Evolutionary conservation across 805 yeast species (phyloP), one percentile per base, ranked within the genome.

Genomic region (Trichomonascus vanleenenianus): DNA sequence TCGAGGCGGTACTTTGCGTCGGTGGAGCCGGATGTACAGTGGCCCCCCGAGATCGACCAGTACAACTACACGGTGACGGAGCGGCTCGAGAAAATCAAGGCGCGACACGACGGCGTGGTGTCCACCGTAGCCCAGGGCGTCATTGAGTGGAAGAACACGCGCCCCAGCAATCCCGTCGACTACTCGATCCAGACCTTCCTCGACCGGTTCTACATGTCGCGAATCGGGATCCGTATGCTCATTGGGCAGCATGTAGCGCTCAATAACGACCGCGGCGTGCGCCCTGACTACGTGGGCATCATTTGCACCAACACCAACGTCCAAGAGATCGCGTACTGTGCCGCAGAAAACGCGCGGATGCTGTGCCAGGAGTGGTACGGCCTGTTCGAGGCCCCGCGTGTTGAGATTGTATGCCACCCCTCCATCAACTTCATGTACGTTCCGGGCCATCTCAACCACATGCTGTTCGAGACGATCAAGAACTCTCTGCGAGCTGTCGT

Each of bases 161-260:
- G 61, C 19, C 68, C 68, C 35, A 60, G 67, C 64, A 55, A 63
- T 33, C 68, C 74, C 27, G 80, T 84, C 34, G 85, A 84, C 57
- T 73, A 79, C 44, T 77, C 85, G 10, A 79, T 88, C 31, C 95
- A 88, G 64, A 73, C 79, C 12, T 87, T 88, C 58, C 68, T 87
- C 51, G 96, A 88, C 65, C 65, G 93, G 30, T 87, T 87, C 60
- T 87, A 88, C 68, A 81, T 87, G 88, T 81, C 87, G 44, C 73
- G 96, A 48, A 88, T 88, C 50, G 96, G 96, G 2, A 88, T 88
- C 50, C 74, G 96, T 52, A 88, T 88, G 94, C 73, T 87, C 35
- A 85, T 87, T 57, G 96, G 96, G n/a, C 96, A 87, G 66, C 95
- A 87, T 57, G 82, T 87, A 52, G 91, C 96, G 1, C 72, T 87